Evolutionary conservation across 805 yeast genomes (phyloP), one percentile per base, ranked within the genome.

Genomic region (Zygotorulaspora florentina): DNA sequence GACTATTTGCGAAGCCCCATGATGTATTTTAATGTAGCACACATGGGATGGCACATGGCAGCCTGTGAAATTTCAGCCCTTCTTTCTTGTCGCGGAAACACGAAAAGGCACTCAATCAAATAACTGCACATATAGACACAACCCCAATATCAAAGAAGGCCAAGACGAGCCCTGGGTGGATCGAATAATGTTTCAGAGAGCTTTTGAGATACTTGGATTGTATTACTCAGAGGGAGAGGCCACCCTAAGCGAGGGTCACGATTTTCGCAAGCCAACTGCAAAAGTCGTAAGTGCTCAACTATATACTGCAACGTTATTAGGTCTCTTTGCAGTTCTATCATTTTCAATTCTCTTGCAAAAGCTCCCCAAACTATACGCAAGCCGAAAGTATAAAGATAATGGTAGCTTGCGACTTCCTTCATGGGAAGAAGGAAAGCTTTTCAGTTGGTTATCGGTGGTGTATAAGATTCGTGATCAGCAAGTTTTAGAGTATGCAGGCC

Each of bases 401-500:
- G 53, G 58, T 23, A 49, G 44, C 18, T 40, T 59, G 16, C 33
- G 55, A 16, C 35, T 62, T 51, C 59, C 75, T 53, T 51, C 65
- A 5, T 65, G 69, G 69, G 54, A 61, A 42, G 60, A 57, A 27
- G 64, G 62, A 31, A 73, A 87, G 2, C 61, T 85, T 10, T 84
- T 89, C 56, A 89, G 90, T 2, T 91, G 98, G 97, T 72, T 90
- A 8, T 77, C 81, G 0, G 77, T 80, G 0, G 68, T 91, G 11
- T 77, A 77, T 59, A 65, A 65, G 10, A 80, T 90, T 15, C 71
- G 75, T 20, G 98, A 91, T 55, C 73, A 77, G 12, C 89, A 88
- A 47, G 77, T 93, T 2, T 72, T 91, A 41, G 91, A 88, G 50
- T 84, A 83, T 58, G 96, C 97, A 2, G 99, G 99, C 0, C 67